A percentile compares a stretch with the other conserved stretches of the same genome.
These are phyloP conservation scores for Ogataea methylovora DNA, from an alignment of 805 yeast genomes.

Conservation along the genomic window DNA sequence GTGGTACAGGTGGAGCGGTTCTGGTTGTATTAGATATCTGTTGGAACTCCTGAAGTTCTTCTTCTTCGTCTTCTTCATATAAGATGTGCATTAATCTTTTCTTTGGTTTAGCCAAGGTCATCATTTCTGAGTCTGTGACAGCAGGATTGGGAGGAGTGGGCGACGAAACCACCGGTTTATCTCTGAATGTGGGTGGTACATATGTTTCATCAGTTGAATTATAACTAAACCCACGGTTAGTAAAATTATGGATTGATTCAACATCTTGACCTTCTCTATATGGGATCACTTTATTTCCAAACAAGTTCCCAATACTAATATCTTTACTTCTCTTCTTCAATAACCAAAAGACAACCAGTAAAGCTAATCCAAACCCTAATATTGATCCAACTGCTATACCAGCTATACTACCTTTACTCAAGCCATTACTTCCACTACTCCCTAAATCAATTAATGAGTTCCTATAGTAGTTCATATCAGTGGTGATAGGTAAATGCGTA, in stretches of 20 bases:
- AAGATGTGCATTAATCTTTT: slow-evolving; percentile 22
- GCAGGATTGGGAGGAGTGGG: not conserved
- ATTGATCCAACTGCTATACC: slow-evolving; percentile 19
- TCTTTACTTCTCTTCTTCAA: slow-evolving; percentile 4
- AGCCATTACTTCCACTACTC: not conserved
- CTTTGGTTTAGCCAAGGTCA: not conserved
- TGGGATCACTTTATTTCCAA: too few relatives aligned
- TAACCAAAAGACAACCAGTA: slow-evolving; percentile 8
- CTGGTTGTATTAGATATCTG: too few relatives aligned
- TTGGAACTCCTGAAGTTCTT: not conserved
- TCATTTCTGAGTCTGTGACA: not conserved
- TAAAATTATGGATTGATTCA: too few relatives aligned
- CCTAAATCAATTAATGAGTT: slow-evolving; percentile 3
- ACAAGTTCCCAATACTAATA: too few relatives aligned
- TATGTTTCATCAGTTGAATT: too few relatives aligned
- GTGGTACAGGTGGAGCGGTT: too few relatives aligned
- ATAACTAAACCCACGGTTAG: too few relatives aligned
- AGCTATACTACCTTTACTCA: slow-evolving; percentile 18
- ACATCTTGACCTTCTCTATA: too few relatives aligned
- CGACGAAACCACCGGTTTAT: not conserved
- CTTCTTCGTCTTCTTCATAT: slow-evolving; percentile 21
- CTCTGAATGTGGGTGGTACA: not conserved
- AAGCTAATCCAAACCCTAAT: slow-evolving; percentile 5
- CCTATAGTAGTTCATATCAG: slow-evolving; percentile 16
- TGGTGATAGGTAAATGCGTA: slow-evolving; percentile 18